Percentiles rank a stretch among this genome's conserved stretches.
Conservation (phyloP, 2,329 filamentous ascomycete species). For the Myriosclerotinia scirpicola region DNA sequence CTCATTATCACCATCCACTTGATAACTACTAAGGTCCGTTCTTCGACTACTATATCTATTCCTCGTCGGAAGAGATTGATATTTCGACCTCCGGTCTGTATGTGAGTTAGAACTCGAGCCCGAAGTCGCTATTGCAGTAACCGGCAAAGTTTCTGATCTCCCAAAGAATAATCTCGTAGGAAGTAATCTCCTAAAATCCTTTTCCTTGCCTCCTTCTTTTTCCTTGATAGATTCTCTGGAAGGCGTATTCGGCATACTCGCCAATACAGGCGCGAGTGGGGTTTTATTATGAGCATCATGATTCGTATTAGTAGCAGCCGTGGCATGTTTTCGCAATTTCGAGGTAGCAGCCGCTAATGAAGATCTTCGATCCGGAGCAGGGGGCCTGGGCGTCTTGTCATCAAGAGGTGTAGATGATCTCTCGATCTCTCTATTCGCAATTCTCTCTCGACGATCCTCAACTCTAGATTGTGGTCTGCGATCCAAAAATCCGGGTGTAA, state of each 20-base stretch:
- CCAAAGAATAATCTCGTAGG: slow-evolving; percentile 10
- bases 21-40: slow-evolving; percentile 9
- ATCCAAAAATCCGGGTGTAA: slow-evolving; percentile 15
- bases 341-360: slow-evolving; percentile 32
- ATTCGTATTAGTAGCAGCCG: background rate
- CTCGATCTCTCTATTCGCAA: background rate
- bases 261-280: background rate
- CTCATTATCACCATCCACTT: slow-evolving; percentile 12
- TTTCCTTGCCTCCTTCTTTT: slow-evolving; percentile 17
- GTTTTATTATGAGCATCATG: slow-evolving; percentile 3
- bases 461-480: background rate
- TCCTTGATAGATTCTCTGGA: background rate
- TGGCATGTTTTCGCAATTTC: slow-evolving; percentile 29
- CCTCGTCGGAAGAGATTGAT: slow-evolving; percentile 10
- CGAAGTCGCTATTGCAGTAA: slow-evolving; percentile 1
- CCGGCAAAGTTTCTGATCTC: slow-evolving; percentile 13
- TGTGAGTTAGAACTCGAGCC: background rate
- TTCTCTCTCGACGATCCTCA: slow-evolving; percentile 17
- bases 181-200: slow-evolving; percentile 12
- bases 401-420: slow-evolving; percentile 26
- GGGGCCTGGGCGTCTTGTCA: slow-evolving; percentile 22
- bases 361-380: slow-evolving; percentile 37
- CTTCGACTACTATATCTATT: slow-evolving; percentile 10
- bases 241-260: background rate
- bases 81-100: slow-evolving; percentile 1